Percentiles rank a stretch among this genome's conserved stretches.
Evolutionary conservation across 257 asterid genomes (phyloP).

Genomic region (Solanum gandarillasii): DNA sequence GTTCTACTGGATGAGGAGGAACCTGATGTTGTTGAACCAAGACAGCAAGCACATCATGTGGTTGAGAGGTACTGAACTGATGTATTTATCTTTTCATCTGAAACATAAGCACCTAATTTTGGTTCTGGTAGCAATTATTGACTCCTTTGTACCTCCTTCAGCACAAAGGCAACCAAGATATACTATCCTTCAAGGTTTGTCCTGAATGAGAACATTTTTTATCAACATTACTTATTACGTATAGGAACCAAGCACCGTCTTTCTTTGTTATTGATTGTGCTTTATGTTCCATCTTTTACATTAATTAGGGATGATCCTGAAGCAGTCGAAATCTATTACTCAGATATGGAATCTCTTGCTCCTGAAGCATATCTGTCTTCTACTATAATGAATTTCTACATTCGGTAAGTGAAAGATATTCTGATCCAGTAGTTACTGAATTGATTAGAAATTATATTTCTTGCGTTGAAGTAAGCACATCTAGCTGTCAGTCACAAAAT

Average conservation of each 20-base stretch:
- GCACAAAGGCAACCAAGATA: conserved; percentile 34
- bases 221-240: not conserved
- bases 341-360: conserved; percentile 68
- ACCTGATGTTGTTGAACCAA: conserved; percentile 30
- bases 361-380: conserved; percentile 77
- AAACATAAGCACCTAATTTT: not conserved
- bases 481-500: not conserved
- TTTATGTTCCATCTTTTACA: not conserved
- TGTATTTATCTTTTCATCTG: not conserved
- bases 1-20: conserved; percentile 83
- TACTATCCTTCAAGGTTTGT: conserved; percentile 60
- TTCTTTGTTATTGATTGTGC: not conserved
- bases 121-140: not conserved
- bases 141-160: conserved; percentile 1
- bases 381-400: conserved; percentile 66
- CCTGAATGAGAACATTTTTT: not conserved
- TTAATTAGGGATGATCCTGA: conserved; percentile 56
- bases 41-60: conserved; percentile 17
- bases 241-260: not conserved
- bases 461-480: conserved; percentile 13
- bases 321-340: conserved; percentile 47
- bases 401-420: conserved; percentile 41
- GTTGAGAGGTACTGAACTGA: conserved; percentile 8
- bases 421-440: not conserved
- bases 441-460: conserved; percentile 61